Percentiles rank a stretch among this genome's conserved stretches.
phyloP scores from a whole-genome alignment of 148 eudicot genomes.

The Diospyros lotus region DNA sequence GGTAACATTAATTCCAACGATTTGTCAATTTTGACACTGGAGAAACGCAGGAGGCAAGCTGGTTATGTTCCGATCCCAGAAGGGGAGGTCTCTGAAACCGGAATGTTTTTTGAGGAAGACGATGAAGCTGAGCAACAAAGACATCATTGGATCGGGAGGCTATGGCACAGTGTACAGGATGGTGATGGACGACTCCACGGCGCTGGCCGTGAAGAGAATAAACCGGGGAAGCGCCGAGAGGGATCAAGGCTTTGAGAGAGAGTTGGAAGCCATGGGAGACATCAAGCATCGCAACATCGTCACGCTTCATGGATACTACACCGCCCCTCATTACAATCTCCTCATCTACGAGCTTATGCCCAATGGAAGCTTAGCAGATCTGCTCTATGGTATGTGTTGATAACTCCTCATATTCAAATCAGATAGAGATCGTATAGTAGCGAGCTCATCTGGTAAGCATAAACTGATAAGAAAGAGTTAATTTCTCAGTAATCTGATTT shows the following conservation, averaged over 20 bases:
- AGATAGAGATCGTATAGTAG: too few relatives aligned
- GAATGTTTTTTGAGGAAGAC: conserved; percentile 60
- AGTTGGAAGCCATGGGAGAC: conserved; percentile 86
- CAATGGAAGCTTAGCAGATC: conserved; percentile 67
- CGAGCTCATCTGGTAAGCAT: too few relatives aligned
- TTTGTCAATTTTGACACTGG: not conserved
- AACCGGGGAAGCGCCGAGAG: conserved; percentile 62
- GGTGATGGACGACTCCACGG: conserved; percentile 37
- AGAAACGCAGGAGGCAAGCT: conserved; percentile 76
- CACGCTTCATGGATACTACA: conserved; percentile 79
- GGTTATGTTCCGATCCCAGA: conserved; percentile 67
- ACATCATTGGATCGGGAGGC: conserved; percentile 87
- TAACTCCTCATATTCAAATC: not conserved
- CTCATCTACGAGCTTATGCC: conserved; percentile 93
- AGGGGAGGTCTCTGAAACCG: conserved; percentile 43
- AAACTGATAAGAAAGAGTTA: too few relatives aligned
- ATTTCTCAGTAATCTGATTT: too few relatives aligned
- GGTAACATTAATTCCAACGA: too few relatives aligned
- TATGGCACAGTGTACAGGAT: conserved; percentile 82
- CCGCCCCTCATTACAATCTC: conserved; percentile 69
- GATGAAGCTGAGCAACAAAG: conserved; percentile 68
- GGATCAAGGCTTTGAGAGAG: conserved; percentile 89
- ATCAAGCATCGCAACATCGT: conserved; percentile 88
- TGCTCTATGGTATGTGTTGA: conserved; percentile 60
- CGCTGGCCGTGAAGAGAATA: conserved; percentile 74